Base-by-base conservation (phyloP, 1,284 basidiomycete species). In the Puccinia brachypodii region DNA sequence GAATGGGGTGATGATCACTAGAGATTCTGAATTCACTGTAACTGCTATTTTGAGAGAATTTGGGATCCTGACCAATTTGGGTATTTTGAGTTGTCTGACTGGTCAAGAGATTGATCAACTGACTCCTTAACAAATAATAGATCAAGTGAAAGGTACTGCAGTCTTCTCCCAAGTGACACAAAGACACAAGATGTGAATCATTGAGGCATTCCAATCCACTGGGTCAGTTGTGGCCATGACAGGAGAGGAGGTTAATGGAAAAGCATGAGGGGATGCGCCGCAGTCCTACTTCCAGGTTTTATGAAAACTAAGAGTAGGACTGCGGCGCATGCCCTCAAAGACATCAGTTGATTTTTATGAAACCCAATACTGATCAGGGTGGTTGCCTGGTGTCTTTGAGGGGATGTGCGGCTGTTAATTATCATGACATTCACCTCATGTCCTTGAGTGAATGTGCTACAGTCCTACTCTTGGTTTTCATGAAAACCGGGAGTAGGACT, bases 1-100 rank as follows among this genome's bases (percentile, higher is more conserved):
- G 50, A 94, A 96, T 85, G 92, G 98, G 16, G 92, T 98, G 60
- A 98, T 99, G 96, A 98, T 98, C 86, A 98, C 96, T 0, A 96
- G 96, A 19, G 96, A 98, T 85, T 92, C 95, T 31, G 94, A 96
- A 87, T 89, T 92, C 81, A 99, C 96, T 0, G 96, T 96, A 1
- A 85, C 94, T 13, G 92, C 94, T 25, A 97, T 98, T 83, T 96
- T 95, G 36, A 89, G 90, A 83, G 90, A 94, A 84, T 89, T 99
- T n/a, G 96, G 96, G n/a, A 88, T 98, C 83, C 88, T 89, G 11
- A 89, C 92, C 53, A 79, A 56, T n/a, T 78, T 83, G 83, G 86
- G 87, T n/a, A 84, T 83, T 33, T 83, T 84, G 9, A 88, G 88
- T 69, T 90, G 90, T 83, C 85, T 98, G 87, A 95, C 95, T 1